Evolutionary conservation across 345 rosid species (phyloP).

Genomic region (Durio zibethinus): DNA sequence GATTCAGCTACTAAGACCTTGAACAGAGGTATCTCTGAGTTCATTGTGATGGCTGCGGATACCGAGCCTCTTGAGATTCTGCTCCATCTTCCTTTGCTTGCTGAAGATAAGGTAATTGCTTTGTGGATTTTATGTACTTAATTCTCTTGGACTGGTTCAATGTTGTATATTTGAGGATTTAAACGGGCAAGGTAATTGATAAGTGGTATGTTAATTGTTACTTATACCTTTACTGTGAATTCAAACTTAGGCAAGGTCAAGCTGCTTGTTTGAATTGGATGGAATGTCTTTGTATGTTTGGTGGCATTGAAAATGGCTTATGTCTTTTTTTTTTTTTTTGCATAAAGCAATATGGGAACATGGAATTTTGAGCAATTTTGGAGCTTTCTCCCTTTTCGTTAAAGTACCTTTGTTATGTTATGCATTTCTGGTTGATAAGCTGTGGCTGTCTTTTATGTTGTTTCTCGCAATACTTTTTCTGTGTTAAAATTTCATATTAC

Average conservation of each 20-base stretch:
- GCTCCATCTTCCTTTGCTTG: constrained; percentile 66
- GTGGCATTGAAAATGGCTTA: neutral
- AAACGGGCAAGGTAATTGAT: neutral
- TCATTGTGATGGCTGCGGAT: constrained; percentile 78
- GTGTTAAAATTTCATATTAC: neutral
- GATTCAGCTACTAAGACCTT: constrained; percentile 83
- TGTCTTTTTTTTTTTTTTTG: neutral
- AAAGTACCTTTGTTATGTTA: neutral
- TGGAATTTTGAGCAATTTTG: neutral
- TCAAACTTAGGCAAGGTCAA: neutral
- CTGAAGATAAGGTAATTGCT: constrained; percentile 32
- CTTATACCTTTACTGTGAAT: too few species aligned
- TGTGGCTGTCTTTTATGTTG: neutral
- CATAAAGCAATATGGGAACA: neutral
- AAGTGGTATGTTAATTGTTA: too few species aligned
- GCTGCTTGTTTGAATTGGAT: neutral
- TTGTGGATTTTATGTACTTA: neutral
- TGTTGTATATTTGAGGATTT: too few species aligned
- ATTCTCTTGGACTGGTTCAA: too few species aligned
- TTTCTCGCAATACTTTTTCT: neutral
- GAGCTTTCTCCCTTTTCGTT: neutral
- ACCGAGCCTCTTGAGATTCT: constrained; percentile 85
- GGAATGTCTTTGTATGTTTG: neutral
- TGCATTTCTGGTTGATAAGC: neutral
- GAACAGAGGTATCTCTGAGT: constrained; percentile 88